Conservation (phyloP, 257 asterid species). For the Solanum paucissectum region DNA sequence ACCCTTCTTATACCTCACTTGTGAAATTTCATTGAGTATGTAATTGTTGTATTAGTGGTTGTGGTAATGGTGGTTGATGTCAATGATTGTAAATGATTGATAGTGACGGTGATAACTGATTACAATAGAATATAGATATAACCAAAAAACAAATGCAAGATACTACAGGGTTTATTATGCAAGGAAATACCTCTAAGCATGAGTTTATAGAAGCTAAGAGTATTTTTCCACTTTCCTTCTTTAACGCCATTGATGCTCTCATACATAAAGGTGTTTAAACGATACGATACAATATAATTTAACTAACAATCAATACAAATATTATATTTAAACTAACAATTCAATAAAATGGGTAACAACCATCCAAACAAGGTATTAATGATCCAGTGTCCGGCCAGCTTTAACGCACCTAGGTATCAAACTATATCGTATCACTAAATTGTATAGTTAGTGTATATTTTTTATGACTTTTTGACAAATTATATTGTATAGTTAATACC, state of each 20-base stretch:
- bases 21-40: too few species aligned
- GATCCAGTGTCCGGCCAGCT: too few species aligned
- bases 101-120: too few species aligned
- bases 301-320: too few species aligned
- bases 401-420: too few species aligned
- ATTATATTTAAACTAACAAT: too few species aligned
- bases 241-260: slow-evolving; percentile 78
- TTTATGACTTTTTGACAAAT: not conserved
- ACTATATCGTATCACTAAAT: too few species aligned
- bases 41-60: not conserved
- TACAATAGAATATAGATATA: too few species aligned
- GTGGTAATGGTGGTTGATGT: not conserved
- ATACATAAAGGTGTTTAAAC: not conserved
- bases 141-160: not conserved
- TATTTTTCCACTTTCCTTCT: slow-evolving; percentile 86
- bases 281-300: too few species aligned
- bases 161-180: not conserved
- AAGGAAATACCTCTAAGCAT: slow-evolving; percentile 45
- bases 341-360: too few species aligned
- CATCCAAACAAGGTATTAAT: too few species aligned
- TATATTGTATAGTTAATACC: too few species aligned
- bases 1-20: not conserved
- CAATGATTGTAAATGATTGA: not conserved
- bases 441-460: not conserved
- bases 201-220: slow-evolving; percentile 73